These are phyloP conservation scores for Penicillium hesseltinei DNA, from an alignment of 2,329 filamentous ascomycete species.

Conservation along the genomic window DNA sequence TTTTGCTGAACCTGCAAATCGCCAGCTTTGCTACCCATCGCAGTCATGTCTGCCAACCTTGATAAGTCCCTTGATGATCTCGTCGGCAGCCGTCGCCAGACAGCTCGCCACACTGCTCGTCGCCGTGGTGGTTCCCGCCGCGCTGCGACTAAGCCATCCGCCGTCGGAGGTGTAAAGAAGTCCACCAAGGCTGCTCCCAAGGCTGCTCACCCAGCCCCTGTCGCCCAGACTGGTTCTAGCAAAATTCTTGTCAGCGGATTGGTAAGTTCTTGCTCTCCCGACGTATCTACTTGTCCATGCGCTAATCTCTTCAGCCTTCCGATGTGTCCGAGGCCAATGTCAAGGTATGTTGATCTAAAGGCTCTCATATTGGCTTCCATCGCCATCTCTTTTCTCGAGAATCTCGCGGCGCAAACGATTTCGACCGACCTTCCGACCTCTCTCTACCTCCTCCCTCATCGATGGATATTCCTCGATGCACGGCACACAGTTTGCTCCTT, in stretches of 20 bases:
- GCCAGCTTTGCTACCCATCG: slow-evolving; percentile 17
- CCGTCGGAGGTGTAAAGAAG: slow-evolving; percentile 85
- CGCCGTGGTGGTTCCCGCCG: slow-evolving; percentile 47
- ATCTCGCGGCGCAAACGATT: slow-evolving; percentile 40
- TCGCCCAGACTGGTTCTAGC: slow-evolving; percentile 68
- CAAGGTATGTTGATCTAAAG: slow-evolving; percentile 99
- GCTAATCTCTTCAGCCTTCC: slow-evolving; percentile 70
- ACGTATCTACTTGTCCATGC: background rate
- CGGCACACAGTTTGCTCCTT: slow-evolving; percentile 39
- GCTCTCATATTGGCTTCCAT: slow-evolving; percentile 69
- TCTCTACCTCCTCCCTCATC: slow-evolving; percentile 24
- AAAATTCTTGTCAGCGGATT: slow-evolving; percentile 99
- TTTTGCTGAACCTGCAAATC: slow-evolving; percentile 9
- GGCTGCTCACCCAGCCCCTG: slow-evolving; percentile 63
- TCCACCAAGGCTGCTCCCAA: slow-evolving; percentile 47
- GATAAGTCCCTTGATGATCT: slow-evolving; percentile 98
- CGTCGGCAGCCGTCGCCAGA: slow-evolving; percentile 69
- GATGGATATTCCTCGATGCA: slow-evolving; percentile 26
- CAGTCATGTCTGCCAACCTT: slow-evolving; percentile 86
- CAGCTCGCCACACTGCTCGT: slow-evolving; percentile 45
- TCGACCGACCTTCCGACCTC: slow-evolving; percentile 32
- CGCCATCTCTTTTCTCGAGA: slow-evolving; percentile 56
- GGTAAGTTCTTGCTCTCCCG: slow-evolving; percentile 58
- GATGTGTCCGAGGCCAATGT: slow-evolving; percentile 97
- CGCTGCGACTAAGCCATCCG: slow-evolving; percentile 56